Conservation (phyloP, 441 rosid species). For the Erysimum pusillum region DNA sequence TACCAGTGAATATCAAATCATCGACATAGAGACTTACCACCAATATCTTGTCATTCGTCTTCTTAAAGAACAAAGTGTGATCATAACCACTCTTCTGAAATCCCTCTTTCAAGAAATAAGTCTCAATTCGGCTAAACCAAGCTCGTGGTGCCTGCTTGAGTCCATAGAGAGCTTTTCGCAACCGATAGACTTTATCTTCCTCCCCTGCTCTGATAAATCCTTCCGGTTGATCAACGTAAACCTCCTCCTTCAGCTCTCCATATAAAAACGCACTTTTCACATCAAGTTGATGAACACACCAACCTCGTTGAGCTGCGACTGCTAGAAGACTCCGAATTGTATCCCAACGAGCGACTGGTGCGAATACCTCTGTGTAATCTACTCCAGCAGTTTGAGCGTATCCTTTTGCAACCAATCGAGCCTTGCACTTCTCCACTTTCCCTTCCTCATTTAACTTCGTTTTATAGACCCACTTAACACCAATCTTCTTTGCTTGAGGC, state of each 20-base stretch:
- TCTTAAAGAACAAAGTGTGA: not conserved
- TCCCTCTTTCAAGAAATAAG: fast-evolving
- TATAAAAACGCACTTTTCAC: not conserved
- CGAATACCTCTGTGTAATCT: not conserved
- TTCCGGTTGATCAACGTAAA: not conserved
- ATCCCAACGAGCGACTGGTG: not conserved
- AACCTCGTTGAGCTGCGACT: not conserved
- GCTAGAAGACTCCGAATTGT: fast-evolving
- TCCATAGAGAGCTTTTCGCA: not conserved
- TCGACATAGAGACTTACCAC: conserved; percentile 1
- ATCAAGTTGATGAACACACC: not conserved
- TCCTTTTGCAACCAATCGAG: not conserved
- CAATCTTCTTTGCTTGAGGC: not conserved
- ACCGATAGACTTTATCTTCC: not conserved
- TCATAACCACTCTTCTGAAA: not conserved
- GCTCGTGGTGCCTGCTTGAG: not conserved
- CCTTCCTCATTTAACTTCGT: not conserved
- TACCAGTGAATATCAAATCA: fast-evolving
- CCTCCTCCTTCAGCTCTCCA: not conserved
- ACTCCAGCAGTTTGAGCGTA: fast-evolving
- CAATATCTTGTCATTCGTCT: fast-evolving
- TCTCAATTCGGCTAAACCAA: not conserved
- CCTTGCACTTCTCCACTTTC: not conserved
- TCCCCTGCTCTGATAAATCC: not conserved
- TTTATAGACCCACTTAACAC: not conserved